Evolutionary conservation across 257 asterid genomes (phyloP).

Genomic region (Fraxinus cuspidata): DNA sequence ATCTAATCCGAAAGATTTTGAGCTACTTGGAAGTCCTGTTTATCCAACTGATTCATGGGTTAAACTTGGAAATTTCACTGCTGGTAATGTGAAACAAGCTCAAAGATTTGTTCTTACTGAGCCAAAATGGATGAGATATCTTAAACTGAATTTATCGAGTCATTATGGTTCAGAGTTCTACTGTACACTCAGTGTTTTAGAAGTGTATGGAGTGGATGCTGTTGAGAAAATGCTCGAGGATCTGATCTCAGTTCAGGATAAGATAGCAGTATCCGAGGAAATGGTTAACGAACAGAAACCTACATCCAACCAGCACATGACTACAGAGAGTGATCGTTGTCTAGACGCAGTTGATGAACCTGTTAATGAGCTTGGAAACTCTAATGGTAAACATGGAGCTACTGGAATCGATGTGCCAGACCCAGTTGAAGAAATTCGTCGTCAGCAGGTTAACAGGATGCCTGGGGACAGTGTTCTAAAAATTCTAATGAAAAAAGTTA

Average conservation of each 20-base stretch:
- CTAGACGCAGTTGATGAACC: slow-evolving; percentile 49
- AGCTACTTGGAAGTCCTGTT: slow-evolving; percentile 73
- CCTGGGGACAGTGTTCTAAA: slow-evolving; percentile 98
- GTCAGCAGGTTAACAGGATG: slow-evolving; percentile 79
- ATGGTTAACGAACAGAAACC: slow-evolving; percentile 39
- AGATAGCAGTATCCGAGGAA: slow-evolving; percentile 45
- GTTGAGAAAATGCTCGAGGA: slow-evolving; percentile 98
- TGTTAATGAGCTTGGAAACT: slow-evolving; percentile 33
- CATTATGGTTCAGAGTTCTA: slow-evolving; percentile 95
- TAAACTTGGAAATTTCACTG: slow-evolving; percentile 75
- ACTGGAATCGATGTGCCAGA: slow-evolving; percentile 53
- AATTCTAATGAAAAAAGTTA: slow-evolving; percentile 82
- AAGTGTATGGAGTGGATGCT: slow-evolving; percentile 95
- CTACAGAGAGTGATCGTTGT: slow-evolving; percentile 39
- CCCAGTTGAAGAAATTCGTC: slow-evolving; percentile 73
- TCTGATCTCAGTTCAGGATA: slow-evolving; percentile 66
- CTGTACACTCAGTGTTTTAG: slow-evolving; percentile 80
- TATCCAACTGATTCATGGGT: slow-evolving; percentile 93
- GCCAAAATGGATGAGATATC: slow-evolving; percentile 92
- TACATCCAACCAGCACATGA: slow-evolving; percentile 33
- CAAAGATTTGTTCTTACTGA: slow-evolving; percentile 75
- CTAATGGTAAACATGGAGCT: slow-evolving; percentile 45
- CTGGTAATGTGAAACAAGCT: slow-evolving; percentile 75
- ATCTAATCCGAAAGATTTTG: slow-evolving; percentile 79
- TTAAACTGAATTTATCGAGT: slow-evolving; percentile 61